Evolutionary conservation across 1,139 yeast species (phyloP).

Genomic region (Protomyces inundatus): DNA sequence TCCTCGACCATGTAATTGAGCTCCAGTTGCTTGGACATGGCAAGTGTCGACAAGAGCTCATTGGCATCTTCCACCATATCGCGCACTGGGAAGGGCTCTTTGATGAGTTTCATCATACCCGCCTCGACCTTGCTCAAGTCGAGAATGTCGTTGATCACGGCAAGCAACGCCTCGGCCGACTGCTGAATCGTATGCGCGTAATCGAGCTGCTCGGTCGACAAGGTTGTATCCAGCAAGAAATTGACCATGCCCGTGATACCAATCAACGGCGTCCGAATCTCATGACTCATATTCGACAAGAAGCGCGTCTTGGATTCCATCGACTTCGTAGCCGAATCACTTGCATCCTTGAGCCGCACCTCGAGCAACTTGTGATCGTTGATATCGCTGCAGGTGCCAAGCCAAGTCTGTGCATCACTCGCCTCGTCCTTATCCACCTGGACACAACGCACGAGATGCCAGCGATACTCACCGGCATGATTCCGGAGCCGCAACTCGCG

Average conservation of each 20-base stretch:
- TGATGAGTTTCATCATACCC: conserved; percentile 75
- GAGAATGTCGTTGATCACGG: conserved; percentile 74
- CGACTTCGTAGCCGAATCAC: conserved; percentile 37
- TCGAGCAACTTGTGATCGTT: conserved; percentile 43
- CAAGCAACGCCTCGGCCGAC: conserved; percentile 66
- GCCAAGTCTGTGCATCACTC: conserved; percentile 36
- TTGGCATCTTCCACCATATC: conserved; percentile 75
- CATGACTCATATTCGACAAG: conserved; percentile 46
- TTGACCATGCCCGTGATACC: conserved; percentile 94
- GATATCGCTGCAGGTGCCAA: conserved; percentile 40
- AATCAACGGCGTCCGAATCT: conserved; percentile 82
- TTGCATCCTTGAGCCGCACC: conserved; percentile 60
- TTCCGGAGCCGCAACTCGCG: conserved; percentile 34
- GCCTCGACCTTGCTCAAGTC: conserved; percentile 82
- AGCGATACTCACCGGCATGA: conserved; percentile 38
- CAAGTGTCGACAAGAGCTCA: conserved; percentile 72
- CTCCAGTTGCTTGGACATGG: conserved; percentile 69
- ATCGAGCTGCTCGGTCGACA: conserved; percentile 74
- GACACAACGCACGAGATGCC: conserved; percentile 38
- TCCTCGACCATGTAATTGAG: conserved; percentile 71
- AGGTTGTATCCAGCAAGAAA: conserved; percentile 75
- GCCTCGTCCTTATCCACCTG: conserved; percentile 38
- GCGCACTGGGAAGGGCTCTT: conserved; percentile 66
- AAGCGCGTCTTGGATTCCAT: conserved; percentile 32
- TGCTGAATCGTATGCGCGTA: conserved; percentile 77